These are phyloP conservation scores for Xylariaceae sp. DNA, from an alignment of 2,329 filamentous ascomycete genomes.

Conservation along the genomic window DNA sequence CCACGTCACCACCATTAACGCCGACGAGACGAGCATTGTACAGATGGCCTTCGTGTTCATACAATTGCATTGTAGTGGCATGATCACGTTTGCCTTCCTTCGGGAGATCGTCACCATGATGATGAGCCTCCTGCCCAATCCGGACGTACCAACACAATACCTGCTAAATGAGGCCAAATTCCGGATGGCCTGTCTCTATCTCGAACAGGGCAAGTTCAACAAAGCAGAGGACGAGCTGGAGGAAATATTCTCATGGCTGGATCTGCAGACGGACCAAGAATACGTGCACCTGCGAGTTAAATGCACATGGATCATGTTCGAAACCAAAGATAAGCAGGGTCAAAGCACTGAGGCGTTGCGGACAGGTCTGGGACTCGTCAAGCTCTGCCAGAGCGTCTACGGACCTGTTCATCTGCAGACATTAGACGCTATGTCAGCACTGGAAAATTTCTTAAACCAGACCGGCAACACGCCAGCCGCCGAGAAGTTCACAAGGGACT, in stretches of 20 bases:
- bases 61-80: slow-evolving; percentile 22
- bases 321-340: slow-evolving; percentile 19
- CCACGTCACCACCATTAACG: slow-evolving; percentile 14
- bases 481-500: slow-evolving; percentile 13
- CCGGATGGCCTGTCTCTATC: slow-evolving; percentile 16
- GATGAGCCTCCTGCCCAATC: slow-evolving; percentile 12
- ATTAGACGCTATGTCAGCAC: slow-evolving; percentile 22
- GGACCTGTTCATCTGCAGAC: slow-evolving; percentile 23
- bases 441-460: slow-evolving; percentile 16
- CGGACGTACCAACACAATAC: slow-evolving; percentile 15
- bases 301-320: slow-evolving; percentile 21
- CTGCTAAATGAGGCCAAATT: slow-evolving; percentile 23
- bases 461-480: slow-evolving; percentile 12
- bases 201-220: slow-evolving; percentile 15
- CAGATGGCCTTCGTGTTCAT: slow-evolving; percentile 25
- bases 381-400: slow-evolving; percentile 17
- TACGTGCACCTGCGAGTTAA: slow-evolving; percentile 21
- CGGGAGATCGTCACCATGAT: slow-evolving; percentile 16
- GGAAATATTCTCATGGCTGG: slow-evolving; percentile 20
- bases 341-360: slow-evolving; percentile 15
- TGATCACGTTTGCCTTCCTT: slow-evolving; percentile 19
- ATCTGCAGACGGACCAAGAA: slow-evolving; percentile 6
- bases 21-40: slow-evolving; percentile 16
- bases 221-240: slow-evolving; percentile 15
- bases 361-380: slow-evolving; percentile 16